Conservation (phyloP, 2,329 filamentous ascomycete species). For the Xylaria sp. region DNA sequence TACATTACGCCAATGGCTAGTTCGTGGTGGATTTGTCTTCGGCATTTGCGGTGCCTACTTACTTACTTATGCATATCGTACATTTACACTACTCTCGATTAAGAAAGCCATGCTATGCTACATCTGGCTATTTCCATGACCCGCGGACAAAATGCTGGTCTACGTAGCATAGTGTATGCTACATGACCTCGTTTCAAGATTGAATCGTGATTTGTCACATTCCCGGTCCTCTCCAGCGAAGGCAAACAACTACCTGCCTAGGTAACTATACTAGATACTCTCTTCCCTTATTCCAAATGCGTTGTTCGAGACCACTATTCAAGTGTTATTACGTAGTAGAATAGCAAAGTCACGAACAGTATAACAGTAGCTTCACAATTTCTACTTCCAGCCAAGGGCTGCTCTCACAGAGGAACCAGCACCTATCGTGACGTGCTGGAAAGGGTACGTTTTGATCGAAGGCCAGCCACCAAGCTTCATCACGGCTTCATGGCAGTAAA, state of each 20-base stretch:
- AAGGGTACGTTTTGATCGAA: background rate
- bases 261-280: too few species aligned
- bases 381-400: background rate
- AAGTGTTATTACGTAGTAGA: background rate
- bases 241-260: too few species aligned
- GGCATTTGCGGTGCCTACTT: background rate
- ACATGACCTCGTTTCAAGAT: background rate
- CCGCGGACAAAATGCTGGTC: background rate
- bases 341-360: background rate
- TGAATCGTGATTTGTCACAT: background rate
- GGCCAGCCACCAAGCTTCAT: constrained; percentile 10
- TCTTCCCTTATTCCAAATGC: background rate
- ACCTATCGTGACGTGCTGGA: background rate
- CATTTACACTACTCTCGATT: background rate
- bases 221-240: background rate
- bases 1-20: background rate
- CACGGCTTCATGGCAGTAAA: constrained; percentile 9
- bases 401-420: background rate
- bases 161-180: too few species aligned
- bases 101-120: background rate
- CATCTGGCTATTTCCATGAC: background rate
- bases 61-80: too few species aligned
- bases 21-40: background rate
- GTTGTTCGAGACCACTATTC: background rate
- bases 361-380: constrained; percentile 2